Base-by-base conservation (phyloP, 179 eudicot species). In the Beta lomatogona region DNA sequence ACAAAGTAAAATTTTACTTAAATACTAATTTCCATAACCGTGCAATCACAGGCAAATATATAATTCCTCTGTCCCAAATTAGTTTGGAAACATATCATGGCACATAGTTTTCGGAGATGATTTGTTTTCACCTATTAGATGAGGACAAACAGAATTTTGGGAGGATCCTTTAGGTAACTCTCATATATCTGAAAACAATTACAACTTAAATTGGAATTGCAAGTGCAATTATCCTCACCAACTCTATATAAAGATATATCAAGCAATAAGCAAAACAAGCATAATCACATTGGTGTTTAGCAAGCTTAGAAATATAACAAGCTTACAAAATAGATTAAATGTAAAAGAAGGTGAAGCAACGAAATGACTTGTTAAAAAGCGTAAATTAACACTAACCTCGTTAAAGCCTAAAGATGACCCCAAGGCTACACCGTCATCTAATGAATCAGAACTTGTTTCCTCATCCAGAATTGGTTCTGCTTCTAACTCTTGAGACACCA, bases 321-420 rank as follows among this genome's bases (percentile, higher is more conserved):
- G 50, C 25, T 18, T 16, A 69, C 69, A 41, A 41, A 41, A 44
- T 9, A 14, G 4, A 7, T 69, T 36, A 69, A 16, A 69, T 41
- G 73, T 50, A 52, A 10, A 5, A 14, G 41, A 46, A n/a, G 16
- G 58, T 5, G 18, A 25, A 72, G 28, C 10, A 72, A 72, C 4
- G 5, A 72, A 22, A 16, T 72, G 19, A 25, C 44, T 9, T 50
- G 21, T 70, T 9, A 9, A 64, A 4, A 13, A 25, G 13, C 4
- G 11, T 6, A 5, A 60, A 72, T 15, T 48, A 16, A 74, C 18
- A 57, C 79, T 81, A 63, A 82, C 87, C 87, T 61, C 77, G 53
- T 59, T 52, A 16, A 46, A 15, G 54, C 12, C 75, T 45, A 68
- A 74, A 65, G 46, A 15, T 81, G 83, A 66, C 10, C 58, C 73